Evolutionary conservation across 129 eudicot species (phyloP), one percentile per base, ranked within the genome.

Genomic region (Flaveria brownii): DNA sequence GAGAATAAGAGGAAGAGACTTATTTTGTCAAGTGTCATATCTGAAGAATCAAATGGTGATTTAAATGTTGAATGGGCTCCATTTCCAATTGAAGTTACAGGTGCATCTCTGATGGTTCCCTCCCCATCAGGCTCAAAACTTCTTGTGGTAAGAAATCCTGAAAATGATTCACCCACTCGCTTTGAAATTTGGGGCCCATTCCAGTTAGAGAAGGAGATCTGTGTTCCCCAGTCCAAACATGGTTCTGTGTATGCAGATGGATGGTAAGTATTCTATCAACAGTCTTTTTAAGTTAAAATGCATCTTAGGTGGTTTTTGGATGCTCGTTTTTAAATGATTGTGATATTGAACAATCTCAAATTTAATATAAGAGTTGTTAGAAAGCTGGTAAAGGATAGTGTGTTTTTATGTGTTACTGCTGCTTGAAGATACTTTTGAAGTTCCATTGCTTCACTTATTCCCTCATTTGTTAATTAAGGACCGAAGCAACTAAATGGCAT

Each of bases 41-140:
- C 76, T 4, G 79, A 79, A 80, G 80, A 70, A 81, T 77, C 83
- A 43, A 50, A 78, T 54, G 84, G 80, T 55, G 74, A 80, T 69
- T 80, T 86, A 63, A 75, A 75, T 75, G 89, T 86, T 69, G 83
- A 86, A 39, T 95, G 97, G 97, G 84, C 96, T 45, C 96, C 97
- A 69, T 95, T 95, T 77, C 99, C 99, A 5, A 42, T 83, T 59
- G 97, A 95, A 65, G 66, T 91, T 63, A 80, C 87, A 15, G 96
- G 97, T 50, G 99, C 89, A 26, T 87, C 99, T 26, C 45, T 76
- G 18, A 83, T 91, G 84, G 89, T 89, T 43, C 97, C 99, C 16
- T 91, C 99, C n/a, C 97, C 97, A 26, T 95, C 97, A 74, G 97
- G 97, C 30, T 86, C 92, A 82, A 95, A 87, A 78, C 94, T 95